Conservation (phyloP, 352 stramenopile species). For the Plasmopara halstedii region DNA sequence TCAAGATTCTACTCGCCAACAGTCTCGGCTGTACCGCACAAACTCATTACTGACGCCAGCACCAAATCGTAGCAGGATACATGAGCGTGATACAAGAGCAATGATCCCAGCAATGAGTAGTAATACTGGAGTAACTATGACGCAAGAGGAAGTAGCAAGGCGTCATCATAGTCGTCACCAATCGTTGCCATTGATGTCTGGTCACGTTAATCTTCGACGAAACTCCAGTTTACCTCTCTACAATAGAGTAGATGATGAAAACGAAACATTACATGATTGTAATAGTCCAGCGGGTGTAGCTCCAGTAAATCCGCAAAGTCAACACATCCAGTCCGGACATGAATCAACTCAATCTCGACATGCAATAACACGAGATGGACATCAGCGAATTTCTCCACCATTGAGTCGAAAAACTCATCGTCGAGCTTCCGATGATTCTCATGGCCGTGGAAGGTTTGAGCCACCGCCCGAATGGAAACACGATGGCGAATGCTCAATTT, state of each 20-base stretch:
- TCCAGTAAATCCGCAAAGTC: conserved; percentile 3
- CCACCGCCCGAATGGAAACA: conserved; percentile 65
- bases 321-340: conserved; percentile 18
- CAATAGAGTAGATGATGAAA: conserved; percentile 18
- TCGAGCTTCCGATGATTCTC: conserved; percentile 21
- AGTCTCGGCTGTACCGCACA: conserved; percentile 8
- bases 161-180: conserved; percentile 29
- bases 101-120: conserved; percentile 26
- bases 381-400: conserved; percentile 16
- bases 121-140: not conserved
- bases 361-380: conserved; percentile 9
- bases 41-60: conserved; percentile 13
- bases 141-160: conserved; percentile 5
- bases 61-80: conserved; percentile 8
- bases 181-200: conserved; percentile 52
- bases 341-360: conserved; percentile 4
- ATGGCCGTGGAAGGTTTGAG: conserved; percentile 28
- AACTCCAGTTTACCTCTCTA: conserved; percentile 15
- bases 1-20: not conserved
- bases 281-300: conserved; percentile 7
- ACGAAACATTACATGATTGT: conserved; percentile 16
- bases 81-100: conserved; percentile 17
- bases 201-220: conserved; percentile 29
- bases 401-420: conserved; percentile 17
- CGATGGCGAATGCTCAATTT: conserved; percentile 74